Conservation (phyloP, 164 flowering plant species). For the Nelumbo lutea region DNA sequence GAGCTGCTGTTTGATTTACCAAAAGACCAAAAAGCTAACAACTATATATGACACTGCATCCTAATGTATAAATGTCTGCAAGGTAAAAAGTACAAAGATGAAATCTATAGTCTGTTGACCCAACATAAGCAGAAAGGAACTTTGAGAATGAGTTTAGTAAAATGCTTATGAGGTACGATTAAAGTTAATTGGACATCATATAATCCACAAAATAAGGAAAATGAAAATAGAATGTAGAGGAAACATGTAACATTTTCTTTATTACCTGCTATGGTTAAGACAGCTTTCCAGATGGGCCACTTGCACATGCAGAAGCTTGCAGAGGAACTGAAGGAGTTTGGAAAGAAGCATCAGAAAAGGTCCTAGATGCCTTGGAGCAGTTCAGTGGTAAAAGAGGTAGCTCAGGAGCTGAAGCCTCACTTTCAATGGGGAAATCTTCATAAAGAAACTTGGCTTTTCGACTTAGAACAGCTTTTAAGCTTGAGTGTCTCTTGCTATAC, state of each 20-base stretch:
- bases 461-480: conserved; percentile 9
- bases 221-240: not conserved
- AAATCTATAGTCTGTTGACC: no score
- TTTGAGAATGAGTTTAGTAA: no score
- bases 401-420: conserved; percentile 16
- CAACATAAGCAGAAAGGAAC: no score
- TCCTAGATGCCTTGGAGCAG: conserved; percentile 19
- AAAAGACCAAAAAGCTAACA: no score
- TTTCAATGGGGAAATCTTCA: conserved; percentile 16
- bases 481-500: conserved; percentile 28
- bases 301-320: conserved; percentile 16
- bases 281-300: conserved; percentile 9
- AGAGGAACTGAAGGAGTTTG: conserved; percentile 21
- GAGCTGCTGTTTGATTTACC: no score
- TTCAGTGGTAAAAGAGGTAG: conserved; percentile 9
- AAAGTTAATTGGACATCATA: not conserved
- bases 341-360: conserved; percentile 21
- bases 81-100: no score
- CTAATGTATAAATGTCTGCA: no score
- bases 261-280: conserved; percentile 19
- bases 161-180: no score
- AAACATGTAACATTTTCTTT: not conserved
- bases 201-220: not conserved
- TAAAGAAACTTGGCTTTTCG: conserved; percentile 10
- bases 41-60: no score